Evolutionary conservation across 495 filamentous ascomycete species (phyloP), one percentile per base, ranked within the genome.

Genomic region (Aspergillus indologenus): DNA sequence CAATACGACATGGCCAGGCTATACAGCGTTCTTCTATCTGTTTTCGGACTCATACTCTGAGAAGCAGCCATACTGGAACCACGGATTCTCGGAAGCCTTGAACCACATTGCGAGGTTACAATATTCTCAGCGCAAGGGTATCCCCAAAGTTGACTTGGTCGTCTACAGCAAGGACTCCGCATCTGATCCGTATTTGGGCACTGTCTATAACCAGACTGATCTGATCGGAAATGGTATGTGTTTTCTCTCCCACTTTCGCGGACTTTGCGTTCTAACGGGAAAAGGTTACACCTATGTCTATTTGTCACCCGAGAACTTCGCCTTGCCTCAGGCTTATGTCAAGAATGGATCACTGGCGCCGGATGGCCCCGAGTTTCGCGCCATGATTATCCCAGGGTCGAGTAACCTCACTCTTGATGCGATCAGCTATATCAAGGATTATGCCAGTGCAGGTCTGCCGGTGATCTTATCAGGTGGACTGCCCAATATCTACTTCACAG

Each of bases 271-370:
- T 4, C 26, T 29, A 29, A 29, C 9, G 26, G 26, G 26, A 21
- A 14, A n/a, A 75, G 79, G 79, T 1, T 82, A 70, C 58, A 75
- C 77, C 0, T 77, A 80, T 57, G 71, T 77, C n/a, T 82, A 83
- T 59, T 67, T 82, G 0, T 72, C 72, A 1, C 73, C 79, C 0
- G 75, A 76, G 34, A 82, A 83, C 60, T 71, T 81, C 42, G 65
- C 65, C 12, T 66, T 78, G 3, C 60, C 67, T 0, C 53, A 66
- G 21, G 72, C 75, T 3, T 44, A 46, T 12, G 75, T 81, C 0
- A 58, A 55, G 12, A 61, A 75, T 54, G 67, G 66, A 7, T 56
- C 60, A 1, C 64, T 83, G 19, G 77, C 70, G 0, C 71, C 75
- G 0, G 61, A 77, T 45, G 68, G 70, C 1, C 78, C 72, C 4